Evolutionary conservation across 148 eudicot genomes (phyloP).

Genomic region (Agrostemma githago): DNA sequence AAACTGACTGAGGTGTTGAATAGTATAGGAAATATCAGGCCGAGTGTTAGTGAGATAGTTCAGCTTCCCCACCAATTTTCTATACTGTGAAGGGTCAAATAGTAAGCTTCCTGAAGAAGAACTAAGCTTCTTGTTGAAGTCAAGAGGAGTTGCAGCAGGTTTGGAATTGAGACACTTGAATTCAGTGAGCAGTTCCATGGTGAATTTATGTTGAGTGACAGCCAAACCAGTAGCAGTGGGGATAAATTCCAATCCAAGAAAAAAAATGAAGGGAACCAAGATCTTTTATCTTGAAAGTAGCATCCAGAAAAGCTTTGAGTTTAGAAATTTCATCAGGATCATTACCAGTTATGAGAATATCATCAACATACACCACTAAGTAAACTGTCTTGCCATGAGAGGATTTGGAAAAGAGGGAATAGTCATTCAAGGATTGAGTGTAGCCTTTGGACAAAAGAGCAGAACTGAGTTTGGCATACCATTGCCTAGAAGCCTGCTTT

Average conservation of each 20-base stretch:
- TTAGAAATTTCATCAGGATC: neutral
- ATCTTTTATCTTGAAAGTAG: neutral
- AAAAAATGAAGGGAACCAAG: neutral
- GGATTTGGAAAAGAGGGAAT: neutral
- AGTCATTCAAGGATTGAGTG: neutral
- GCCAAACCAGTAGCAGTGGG: neutral
- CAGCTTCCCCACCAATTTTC: neutral
- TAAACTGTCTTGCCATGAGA: neutral
- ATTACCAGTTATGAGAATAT: neutral
- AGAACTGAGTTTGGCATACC: neutral
- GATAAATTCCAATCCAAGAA: neutral
- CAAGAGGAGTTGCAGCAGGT: neutral
- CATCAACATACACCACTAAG: neutral
- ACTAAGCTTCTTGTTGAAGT: neutral
- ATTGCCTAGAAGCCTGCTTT: neutral
- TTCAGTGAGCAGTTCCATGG: neutral
- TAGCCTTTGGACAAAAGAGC: neutral
- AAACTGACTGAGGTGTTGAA: neutral
- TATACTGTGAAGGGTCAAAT: neutral
- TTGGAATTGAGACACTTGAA: neutral
- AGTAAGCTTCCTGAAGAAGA: neutral
- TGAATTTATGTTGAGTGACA: neutral
- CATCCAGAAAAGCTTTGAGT: neutral
- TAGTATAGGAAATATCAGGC: neutral
- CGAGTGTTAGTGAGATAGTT: neutral